These are phyloP conservation scores for Plantago major DNA, from an alignment of 257 asterid species.

Conservation along the genomic window DNA sequence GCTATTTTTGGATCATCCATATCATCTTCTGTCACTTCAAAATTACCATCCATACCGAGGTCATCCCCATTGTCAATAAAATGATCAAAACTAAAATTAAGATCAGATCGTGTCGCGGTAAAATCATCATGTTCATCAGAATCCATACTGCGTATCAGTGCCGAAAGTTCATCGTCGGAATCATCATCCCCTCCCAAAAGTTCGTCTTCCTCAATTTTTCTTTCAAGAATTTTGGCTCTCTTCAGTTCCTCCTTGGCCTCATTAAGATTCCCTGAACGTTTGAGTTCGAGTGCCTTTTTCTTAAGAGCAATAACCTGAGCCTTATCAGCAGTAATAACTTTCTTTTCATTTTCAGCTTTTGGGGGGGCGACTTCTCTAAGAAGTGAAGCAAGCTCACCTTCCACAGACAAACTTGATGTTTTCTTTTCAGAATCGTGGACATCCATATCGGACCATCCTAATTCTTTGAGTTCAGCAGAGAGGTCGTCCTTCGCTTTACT, in stretches of 20 bases:
- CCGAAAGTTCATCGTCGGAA: slow-evolving; percentile 83
- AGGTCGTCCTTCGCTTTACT: slow-evolving; percentile 64
- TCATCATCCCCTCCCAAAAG: slow-evolving; percentile 75
- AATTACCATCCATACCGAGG: slow-evolving; percentile 46
- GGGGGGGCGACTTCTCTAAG: slow-evolving; percentile 49
- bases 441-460: slow-evolving; percentile 97
- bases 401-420: slow-evolving; percentile 54
- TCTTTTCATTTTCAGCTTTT: slow-evolving; percentile 46
- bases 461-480: slow-evolving; percentile 73
- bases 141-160: slow-evolving; percentile 54
- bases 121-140: slow-evolving; percentile 45
- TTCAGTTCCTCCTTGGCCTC: slow-evolving; percentile 96
- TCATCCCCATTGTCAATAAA: slow-evolving; percentile 46
- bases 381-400: slow-evolving; percentile 82
- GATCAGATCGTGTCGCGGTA: slow-evolving; percentile 31
- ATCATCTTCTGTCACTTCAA: slow-evolving; percentile 72
- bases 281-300: slow-evolving; percentile 86
- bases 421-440: slow-evolving; percentile 51
- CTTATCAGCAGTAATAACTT: slow-evolving; percentile 36
- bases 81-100: slow-evolving; percentile 45
- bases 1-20: slow-evolving; percentile 89
- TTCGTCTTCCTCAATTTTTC: slow-evolving; percentile 89
- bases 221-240: slow-evolving; percentile 86
- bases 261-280: slow-evolving; percentile 74
- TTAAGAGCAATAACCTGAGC: slow-evolving; percentile 74